Base-by-base conservation (phyloP, 202 grass and related monocot genomes). In the Cymbopogon flexuosus region DNA sequence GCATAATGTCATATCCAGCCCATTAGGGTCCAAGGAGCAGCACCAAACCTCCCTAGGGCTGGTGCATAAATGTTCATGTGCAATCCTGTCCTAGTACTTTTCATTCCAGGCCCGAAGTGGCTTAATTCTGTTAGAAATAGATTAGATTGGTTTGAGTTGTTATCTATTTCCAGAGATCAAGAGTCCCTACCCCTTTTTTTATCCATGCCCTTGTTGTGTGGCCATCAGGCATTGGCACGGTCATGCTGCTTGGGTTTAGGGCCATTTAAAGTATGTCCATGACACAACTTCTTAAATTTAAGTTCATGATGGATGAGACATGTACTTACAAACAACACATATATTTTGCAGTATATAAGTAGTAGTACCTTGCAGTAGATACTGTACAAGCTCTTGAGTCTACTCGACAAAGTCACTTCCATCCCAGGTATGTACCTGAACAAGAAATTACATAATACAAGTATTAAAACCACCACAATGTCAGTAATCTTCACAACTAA, bases 351-450 rank as follows among this genome's bases (percentile, higher is more conserved):
- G 5, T 30, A 75, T 43, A 23, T 52, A 72, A 76, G 69, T 33
- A 76, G 43, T 83, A 97, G 88, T 85, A 97, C 95, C 95, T 97
- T 97, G 81, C 83, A 91, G 82, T 94, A 93, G 62, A 97, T 89
- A 85, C 95, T 89, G 75, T 97, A 97, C 77, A 94, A 89, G 77
- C 95, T 97, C 81, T 97, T 97, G 46, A 97, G 83, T 81, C 95
- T 85, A 89, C 91, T 94, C 14, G 89, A 94, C 77, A 97, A 73
- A 83, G 85, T 90, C 54, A 97, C 95, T 91, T 97, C 95, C 95
- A 97, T 97, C 77, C 95, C 95, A 21, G 95, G 95, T 86, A 94
- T 97, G 59, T 97, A 97, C 78, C 95, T 97, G 85, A 84, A 84
- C 34, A 86, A 75, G 54, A 76, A 88, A 77, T 88, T 1, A 18